Evolutionary conservation across 2,329 filamentous ascomycete genomes (phyloP).

Genomic region (Thelonectria olida): DNA sequence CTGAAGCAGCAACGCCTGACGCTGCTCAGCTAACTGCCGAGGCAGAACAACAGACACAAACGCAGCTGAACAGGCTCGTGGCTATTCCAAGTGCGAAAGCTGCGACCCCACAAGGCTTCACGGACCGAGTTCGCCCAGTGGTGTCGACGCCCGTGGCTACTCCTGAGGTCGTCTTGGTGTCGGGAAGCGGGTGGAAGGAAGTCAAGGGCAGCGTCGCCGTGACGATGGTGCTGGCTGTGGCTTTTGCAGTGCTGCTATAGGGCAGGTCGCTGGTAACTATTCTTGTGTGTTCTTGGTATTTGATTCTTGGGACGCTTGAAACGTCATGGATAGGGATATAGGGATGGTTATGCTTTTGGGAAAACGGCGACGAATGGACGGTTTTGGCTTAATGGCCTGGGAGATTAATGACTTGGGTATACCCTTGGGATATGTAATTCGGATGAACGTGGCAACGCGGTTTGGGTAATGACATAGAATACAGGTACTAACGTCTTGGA

Average conservation of each 20-base stretch:
- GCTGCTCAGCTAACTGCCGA: too few species aligned
- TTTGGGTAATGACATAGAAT: conserved; percentile 2
- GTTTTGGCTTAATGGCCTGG: not conserved
- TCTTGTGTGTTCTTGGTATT: not conserved
- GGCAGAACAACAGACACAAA: not conserved
- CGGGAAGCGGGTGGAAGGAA: conserved; percentile 20
- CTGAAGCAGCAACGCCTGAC: too few species aligned
- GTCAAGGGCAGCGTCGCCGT: conserved; percentile 22
- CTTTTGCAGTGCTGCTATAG: conserved; percentile 25
- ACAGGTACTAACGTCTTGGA: not conserved
- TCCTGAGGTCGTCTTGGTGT: conserved; percentile 21
- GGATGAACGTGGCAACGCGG: not conserved
- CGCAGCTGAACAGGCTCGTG: not conserved
- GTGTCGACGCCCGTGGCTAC: conserved; percentile 10
- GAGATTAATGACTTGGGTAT: conserved; percentile 12
- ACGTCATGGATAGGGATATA: not conserved
- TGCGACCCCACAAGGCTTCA: not conserved
- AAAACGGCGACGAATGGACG: not conserved
- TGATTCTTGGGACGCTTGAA: not conserved
- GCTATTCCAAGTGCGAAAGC: not conserved
- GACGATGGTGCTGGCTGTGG: conserved; percentile 18
- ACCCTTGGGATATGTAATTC: not conserved
- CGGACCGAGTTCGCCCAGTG: not conserved
- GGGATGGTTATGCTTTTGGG: not conserved
- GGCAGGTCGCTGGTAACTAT: not conserved